Percentiles rank a stretch among this genome's conserved stretches.
phyloP scores from a whole-genome alignment of 192 early-diverging fungal species.

The Backusella parvicylindrica region DNA sequence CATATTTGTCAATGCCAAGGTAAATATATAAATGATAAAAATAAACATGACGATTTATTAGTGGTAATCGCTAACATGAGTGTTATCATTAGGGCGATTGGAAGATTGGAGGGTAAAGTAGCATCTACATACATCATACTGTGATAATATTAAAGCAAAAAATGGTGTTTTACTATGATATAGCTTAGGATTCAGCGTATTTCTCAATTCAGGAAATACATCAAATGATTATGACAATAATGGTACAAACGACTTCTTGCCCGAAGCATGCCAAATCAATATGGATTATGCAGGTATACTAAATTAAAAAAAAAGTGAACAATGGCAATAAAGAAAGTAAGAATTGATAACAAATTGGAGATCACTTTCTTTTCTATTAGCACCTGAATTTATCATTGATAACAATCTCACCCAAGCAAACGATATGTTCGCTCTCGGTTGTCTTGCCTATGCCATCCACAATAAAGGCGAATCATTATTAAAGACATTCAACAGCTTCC shows the following conservation, averaged over 20 bases:
- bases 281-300: slow-evolving; percentile 53
- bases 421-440: slow-evolving; percentile 81
- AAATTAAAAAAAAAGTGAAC: neutral
- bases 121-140: neutral
- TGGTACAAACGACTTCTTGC: slow-evolving; percentile 56
- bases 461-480: slow-evolving; percentile 64
- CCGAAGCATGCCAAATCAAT: slow-evolving; percentile 53
- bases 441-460: slow-evolving; percentile 68
- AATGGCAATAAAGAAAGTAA: neutral
- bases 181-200: slow-evolving; percentile 67
- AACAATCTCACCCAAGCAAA: slow-evolving; percentile 46
- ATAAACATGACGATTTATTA: neutral
- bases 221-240: slow-evolving; percentile 49
- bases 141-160: neutral
- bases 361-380: slow-evolving; percentile 21
- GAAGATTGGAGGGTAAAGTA: slow-evolving; percentile 67
- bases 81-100: slow-evolving; percentile 57
- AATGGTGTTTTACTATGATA: neutral
- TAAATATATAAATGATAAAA: slow-evolving; percentile 25
- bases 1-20: slow-evolving; percentile 73
- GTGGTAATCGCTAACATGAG: too few species aligned
- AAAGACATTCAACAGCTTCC: slow-evolving; percentile 58
- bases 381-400: slow-evolving; percentile 72
- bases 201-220: slow-evolving; percentile 39
- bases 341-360: neutral